Evolutionary conservation across 108 stramenopile species (phyloP).

Genomic region (Seminavis robusta): DNA sequence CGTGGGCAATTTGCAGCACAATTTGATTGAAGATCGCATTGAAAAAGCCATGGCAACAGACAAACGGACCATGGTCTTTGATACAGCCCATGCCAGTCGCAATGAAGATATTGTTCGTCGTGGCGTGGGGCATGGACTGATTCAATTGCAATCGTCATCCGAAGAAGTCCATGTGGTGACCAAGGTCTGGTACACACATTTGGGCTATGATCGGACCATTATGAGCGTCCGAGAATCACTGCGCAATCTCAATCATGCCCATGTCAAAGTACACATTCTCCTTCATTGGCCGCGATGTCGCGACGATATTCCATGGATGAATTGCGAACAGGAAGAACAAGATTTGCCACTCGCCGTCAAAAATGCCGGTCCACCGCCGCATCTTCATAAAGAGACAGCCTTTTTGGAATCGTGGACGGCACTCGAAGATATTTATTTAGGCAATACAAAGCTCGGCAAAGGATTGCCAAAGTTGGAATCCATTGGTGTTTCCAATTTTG

Average conservation of each 20-base stretch:
- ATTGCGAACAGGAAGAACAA: constrained; percentile 67
- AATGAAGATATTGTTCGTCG: constrained; percentile 56
- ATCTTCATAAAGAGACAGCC: constrained; percentile 51
- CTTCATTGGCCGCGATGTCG: constrained; percentile 81
- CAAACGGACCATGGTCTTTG: constrained; percentile 42
- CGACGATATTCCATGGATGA: constrained; percentile 72
- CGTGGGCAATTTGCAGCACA: constrained; percentile 61
- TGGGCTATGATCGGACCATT: constrained; percentile 76
- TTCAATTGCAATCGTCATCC: constrained; percentile 2
- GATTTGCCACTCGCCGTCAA: constrained; percentile 49
- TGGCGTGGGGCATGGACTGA: constrained; percentile 35
- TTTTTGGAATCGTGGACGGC: constrained; percentile 75
- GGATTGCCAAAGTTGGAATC: constrained; percentile 52
- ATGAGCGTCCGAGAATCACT: constrained; percentile 24
- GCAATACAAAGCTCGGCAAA: constrained; percentile 12
- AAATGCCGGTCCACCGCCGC: constrained; percentile 67
- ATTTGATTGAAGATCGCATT: constrained; percentile 28
- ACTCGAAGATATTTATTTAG: constrained; percentile 58
- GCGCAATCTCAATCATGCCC: not conserved
- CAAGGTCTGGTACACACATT: constrained; percentile 84
- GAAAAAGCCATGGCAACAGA: constrained; percentile 15
- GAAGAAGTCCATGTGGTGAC: constrained; percentile 66
- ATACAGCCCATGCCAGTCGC: constrained; percentile 56
- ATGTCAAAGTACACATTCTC: constrained; percentile 48
- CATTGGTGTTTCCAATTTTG: constrained; percentile 81